Conservation (phyloP, 2,329 filamentous ascomycete genomes). For the Rhytidhysteron rufulum region DNA sequence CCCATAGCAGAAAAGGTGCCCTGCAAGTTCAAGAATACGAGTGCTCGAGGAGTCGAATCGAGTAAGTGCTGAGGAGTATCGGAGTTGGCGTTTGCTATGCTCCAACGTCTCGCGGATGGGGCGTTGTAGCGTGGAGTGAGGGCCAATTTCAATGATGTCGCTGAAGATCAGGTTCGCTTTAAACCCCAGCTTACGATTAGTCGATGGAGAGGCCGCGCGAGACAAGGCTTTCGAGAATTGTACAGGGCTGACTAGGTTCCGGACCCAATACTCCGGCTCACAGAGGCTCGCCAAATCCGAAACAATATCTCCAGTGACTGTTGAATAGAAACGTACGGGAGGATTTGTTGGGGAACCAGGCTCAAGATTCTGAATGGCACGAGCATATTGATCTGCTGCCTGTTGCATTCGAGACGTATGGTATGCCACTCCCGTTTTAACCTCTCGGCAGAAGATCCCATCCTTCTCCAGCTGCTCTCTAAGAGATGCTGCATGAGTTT, state of each 20-base stretch:
- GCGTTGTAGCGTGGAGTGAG: constrained; percentile 24
- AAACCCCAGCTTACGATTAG: too few species aligned
- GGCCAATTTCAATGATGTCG: constrained; percentile 20
- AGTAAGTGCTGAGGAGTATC: constrained; percentile 11
- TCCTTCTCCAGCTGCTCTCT: constrained; percentile 27
- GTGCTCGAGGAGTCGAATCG: constrained; percentile 9
- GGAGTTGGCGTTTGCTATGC: not conserved
- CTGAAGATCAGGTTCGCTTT: not conserved
- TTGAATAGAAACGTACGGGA: not conserved
- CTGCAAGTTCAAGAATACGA: constrained; percentile 10
- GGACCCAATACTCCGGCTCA: constrained; percentile 6
- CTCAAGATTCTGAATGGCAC: not conserved
- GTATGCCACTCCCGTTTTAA: constrained; percentile 41
- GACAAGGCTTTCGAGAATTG: constrained; percentile 1
- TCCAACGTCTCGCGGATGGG: constrained; percentile 11
- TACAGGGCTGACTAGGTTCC: constrained; percentile 6
- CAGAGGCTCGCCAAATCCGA: not conserved
- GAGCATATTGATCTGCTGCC: constrained; percentile 24
- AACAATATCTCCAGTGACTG: not conserved
- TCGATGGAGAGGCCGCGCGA: not conserved
- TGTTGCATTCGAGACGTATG: constrained; percentile 40
- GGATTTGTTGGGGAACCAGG: not conserved
- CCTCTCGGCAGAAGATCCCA: constrained; percentile 31
- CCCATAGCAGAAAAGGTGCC: constrained; percentile 12
- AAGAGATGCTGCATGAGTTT: constrained; percentile 26